Evolutionary conservation across 1,284 basidiomycete species (phyloP).

Genomic region (Boletus coffeatus): DNA sequence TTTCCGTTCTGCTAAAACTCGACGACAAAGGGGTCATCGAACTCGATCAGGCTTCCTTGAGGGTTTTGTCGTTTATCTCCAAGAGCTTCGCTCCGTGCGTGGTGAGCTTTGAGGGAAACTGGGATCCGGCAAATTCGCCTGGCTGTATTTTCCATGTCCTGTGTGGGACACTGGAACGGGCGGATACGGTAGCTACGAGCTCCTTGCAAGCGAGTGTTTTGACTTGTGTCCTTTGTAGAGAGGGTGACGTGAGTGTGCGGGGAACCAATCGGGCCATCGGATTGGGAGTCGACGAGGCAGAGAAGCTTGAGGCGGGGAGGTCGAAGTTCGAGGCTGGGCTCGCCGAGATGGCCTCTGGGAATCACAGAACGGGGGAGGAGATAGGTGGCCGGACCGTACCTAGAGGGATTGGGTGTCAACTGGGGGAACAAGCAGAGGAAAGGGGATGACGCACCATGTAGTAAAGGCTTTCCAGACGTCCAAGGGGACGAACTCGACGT

Average conservation of each 20-base stretch:
- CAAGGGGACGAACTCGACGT: constrained; percentile 75
- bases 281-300: constrained; percentile 33
- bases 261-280: constrained; percentile 21
- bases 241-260: constrained; percentile 37
- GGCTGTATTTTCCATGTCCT: constrained; percentile 57
- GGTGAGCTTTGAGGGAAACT: constrained; percentile 39
- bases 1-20: constrained; percentile 50
- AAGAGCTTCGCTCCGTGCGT: constrained; percentile 36
- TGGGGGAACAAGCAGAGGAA: background rate
- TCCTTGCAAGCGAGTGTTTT: constrained; percentile 34
- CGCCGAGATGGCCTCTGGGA: constrained; percentile 46
- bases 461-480: constrained; percentile 68
- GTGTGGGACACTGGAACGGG: constrained; percentile 33
- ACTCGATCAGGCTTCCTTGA: constrained; percentile 57
- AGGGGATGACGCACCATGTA: constrained; percentile 48
- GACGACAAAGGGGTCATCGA: constrained; percentile 59
- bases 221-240: constrained; percentile 46
- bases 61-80: constrained; percentile 35
- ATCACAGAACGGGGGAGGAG: constrained; percentile 67
- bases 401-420: constrained; percentile 26
- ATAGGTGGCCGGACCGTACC: constrained; percentile 62
- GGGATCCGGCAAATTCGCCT: constrained; percentile 34
- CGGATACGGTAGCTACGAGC: constrained; percentile 34
- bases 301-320: constrained; percentile 69
- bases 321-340: constrained; percentile 69